Evolutionary conservation across 805 yeast species (phyloP).

Genomic region (Saccharomycodes ludwigii): DNA sequence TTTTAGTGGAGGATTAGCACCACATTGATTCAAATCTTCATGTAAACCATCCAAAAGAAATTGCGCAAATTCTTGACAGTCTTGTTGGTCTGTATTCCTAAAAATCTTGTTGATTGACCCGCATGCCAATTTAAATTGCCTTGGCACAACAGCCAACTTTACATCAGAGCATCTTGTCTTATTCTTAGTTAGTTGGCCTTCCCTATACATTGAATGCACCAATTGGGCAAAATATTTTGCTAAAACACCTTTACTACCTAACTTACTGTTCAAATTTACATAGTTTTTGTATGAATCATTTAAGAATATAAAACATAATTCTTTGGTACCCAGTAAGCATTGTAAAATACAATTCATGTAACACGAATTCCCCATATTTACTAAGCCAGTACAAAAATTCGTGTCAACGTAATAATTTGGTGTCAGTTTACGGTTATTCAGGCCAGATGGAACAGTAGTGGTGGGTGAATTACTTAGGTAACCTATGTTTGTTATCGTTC

Average conservation of each 20-base stretch:
- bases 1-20: conserved; percentile 37
- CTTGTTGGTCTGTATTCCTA: conserved; percentile 78
- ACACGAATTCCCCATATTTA: conserved; percentile 82
- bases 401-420: no score
- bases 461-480: no score
- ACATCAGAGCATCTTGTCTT: conserved; percentile 16
- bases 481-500: no score
- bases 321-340: conserved; percentile 65
- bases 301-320: conserved; percentile 50
- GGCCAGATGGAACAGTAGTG: no score
- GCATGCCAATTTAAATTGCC: conserved; percentile 49
- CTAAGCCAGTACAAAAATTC: conserved; percentile 37
- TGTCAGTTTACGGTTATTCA: no score
- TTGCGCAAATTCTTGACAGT: conserved; percentile 85
- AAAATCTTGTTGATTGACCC: conserved; percentile 67
- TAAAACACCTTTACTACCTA: conserved; percentile 74
- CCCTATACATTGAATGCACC: conserved; percentile 39
- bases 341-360: conserved; percentile 89
- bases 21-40: conserved; percentile 72
- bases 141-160: conserved; percentile 39
- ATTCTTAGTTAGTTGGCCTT: conserved; percentile 12
- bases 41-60: conserved; percentile 81
- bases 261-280: conserved; percentile 56
- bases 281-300: conserved; percentile 48
- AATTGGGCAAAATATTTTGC: conserved; percentile 58